phyloP scores from a whole-genome alignment of 768 basidiomycete species.

The Dictyophora rubrovolvata region DNA sequence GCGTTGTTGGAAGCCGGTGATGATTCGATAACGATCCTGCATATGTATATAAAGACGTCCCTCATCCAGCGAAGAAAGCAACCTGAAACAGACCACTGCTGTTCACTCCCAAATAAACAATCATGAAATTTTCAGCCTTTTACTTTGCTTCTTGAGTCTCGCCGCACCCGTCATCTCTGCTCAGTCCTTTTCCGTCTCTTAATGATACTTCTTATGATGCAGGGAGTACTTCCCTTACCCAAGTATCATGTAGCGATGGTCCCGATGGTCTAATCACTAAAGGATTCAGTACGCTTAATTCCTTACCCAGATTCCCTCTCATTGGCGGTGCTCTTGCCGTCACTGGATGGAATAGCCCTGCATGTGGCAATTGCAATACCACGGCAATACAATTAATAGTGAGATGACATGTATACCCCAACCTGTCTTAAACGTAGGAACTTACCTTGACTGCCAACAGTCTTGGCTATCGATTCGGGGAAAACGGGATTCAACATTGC shows the following conservation, averaged over 20 bases:
- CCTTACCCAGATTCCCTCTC: slow-evolving; percentile 28
- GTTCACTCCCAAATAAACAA: neutral
- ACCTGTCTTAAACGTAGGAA: neutral
- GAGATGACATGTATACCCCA: neutral
- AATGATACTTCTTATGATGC: slow-evolving; percentile 29
- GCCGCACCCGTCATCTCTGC: slow-evolving; percentile 13
- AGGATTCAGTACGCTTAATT: slow-evolving; percentile 26
- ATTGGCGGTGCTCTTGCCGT: slow-evolving; percentile 28
- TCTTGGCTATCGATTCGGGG: slow-evolving; percentile 20
- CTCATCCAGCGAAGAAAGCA: neutral
- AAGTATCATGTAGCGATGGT: slow-evolving; percentile 30
- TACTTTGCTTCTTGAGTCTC: neutral
- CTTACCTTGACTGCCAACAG: neutral
- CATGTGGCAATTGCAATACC: slow-evolving; percentile 21
- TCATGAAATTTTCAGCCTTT: neutral
- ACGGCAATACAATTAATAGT: slow-evolving; percentile 11
- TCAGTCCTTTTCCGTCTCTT: slow-evolving; percentile 25
- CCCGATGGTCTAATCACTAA: slow-evolving; percentile 26
- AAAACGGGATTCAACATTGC: slow-evolving; percentile 36
- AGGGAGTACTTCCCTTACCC: slow-evolving; percentile 16
- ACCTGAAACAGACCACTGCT: neutral
- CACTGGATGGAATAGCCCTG: slow-evolving; percentile 15
- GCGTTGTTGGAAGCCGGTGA: neutral
- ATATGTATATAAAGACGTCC: neutral
- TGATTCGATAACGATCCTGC: neutral